These are phyloP conservation scores for Plectranthus barbatus DNA, from an alignment of 257 asterid species.

Conservation along the genomic window DNA sequence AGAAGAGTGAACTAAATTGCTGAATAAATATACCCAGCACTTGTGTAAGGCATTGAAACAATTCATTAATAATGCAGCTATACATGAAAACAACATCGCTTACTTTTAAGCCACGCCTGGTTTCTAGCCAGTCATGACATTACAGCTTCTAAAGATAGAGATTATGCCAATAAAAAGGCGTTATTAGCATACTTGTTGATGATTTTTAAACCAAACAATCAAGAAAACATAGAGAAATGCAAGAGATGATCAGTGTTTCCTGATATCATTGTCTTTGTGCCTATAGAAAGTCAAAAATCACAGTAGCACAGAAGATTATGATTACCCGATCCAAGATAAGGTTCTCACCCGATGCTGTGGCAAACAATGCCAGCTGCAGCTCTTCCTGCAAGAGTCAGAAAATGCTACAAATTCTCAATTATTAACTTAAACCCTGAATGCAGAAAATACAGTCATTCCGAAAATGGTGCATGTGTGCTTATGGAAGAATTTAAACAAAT, in stretches of 20 bases:
- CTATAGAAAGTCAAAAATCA: not conserved
- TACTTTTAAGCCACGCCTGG: not conserved
- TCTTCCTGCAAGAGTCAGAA: constrained; percentile 51
- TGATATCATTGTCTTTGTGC: not conserved
- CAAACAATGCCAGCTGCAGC: constrained; percentile 70
- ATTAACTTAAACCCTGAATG: too few species aligned
- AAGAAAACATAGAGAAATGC: not conserved
- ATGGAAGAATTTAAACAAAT: not conserved
- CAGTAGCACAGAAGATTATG: not conserved
- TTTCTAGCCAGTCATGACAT: not conserved
- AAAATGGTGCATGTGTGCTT: not conserved
- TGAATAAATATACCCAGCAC: not conserved
- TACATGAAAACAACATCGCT: not conserved
- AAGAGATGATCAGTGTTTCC: not conserved
- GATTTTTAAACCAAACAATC: not conserved
- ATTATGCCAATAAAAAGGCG: not conserved
- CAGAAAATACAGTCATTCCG: not conserved
- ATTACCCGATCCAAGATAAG: constrained; percentile 86
- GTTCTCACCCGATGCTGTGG: constrained; percentile 52
- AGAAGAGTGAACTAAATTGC: not conserved
- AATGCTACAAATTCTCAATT: not conserved
- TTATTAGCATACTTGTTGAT: not conserved
- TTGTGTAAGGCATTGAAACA: not conserved
- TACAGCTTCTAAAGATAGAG: not conserved
- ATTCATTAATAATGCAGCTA: not conserved